Evolutionary conservation across 177 flowering plant genomes (phyloP).

Genomic region (Vitis hybrid): DNA sequence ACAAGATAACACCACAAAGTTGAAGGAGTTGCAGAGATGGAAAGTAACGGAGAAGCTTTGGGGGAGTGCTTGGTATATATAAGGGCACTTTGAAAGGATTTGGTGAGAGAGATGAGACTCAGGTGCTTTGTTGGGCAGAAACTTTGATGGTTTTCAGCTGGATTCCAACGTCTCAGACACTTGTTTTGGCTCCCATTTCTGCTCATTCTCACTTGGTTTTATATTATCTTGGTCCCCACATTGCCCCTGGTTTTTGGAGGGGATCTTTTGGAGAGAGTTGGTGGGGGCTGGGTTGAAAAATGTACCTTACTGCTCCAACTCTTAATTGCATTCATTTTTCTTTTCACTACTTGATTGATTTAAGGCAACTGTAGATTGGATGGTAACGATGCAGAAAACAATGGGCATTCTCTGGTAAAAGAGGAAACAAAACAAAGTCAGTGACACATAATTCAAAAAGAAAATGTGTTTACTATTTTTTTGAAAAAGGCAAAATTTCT

Average conservation of each 20-base stretch:
- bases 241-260: neutral
- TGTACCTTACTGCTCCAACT: too few relatives aligned
- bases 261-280: neutral
- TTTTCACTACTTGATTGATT: too few relatives aligned
- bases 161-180: slow-evolving; percentile 10
- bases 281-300: too few relatives aligned
- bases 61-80: too few relatives aligned
- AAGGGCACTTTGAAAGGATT: too few relatives aligned
- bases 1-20: neutral
- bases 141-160: slow-evolving; percentile 26
- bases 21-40: slow-evolving; percentile 5
- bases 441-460: neutral
- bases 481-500: neutral
- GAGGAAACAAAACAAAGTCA: neutral
- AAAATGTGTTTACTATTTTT: neutral
- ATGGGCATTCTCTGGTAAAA: too few relatives aligned
- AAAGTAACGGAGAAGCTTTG: neutral
- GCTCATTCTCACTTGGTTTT: neutral
- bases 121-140: neutral
- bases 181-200: neutral
- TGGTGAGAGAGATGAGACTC: neutral
- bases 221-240: neutral
- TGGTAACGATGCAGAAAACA: too few relatives aligned
- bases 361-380: too few relatives aligned
- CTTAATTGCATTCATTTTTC: too few relatives aligned